Base-by-base conservation (phyloP, 2,329 filamentous ascomycete genomes). In the Blastomyces parvus region DNA sequence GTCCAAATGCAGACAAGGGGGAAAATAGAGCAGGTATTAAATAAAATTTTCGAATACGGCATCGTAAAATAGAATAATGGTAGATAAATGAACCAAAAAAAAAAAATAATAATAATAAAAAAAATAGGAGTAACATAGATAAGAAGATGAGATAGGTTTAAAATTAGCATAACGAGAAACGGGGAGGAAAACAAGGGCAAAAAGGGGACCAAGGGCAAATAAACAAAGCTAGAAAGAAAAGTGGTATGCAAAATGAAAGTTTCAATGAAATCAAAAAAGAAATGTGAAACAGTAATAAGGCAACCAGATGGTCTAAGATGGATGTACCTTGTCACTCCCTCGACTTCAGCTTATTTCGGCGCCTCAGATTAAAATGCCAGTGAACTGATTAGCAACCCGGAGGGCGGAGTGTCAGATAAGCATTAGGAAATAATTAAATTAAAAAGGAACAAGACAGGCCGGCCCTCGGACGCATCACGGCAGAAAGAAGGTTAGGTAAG, bases 401-500 rank as follows among this genome's bases (percentile, higher is more conserved):
- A 44, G 25, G 19, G n/a, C 8, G 19, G 22, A 7, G 14, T 5
- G 40, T 42, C 40, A 60, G 60, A 52, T 30, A 27, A 27, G 46
- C 33, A 40, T 22, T 22, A 56, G 27, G 60, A 63, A 56, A 62
- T 25, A 56, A 65, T 65, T 67, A 70, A 70, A 65, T 68, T 63
- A 59, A 62, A 50, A 53, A 56, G 40, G n/a, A 53, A 58, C 60
- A 25, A 13, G 25, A 25, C 19, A 58, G 40, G 25, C 22, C 30
- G 6, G 55, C 38, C 17, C 30, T 17, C 4, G 56, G 56, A 17
- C 38, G 36, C 19, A 58, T 36, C 50, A 36, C 25, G 44, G 36
- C 9, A 9, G 36, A 55, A 55, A 40, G 38, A 22, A 50, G 30
- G 48, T 8, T 50, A 65, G 48, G 25, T 4, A 30, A 30, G 22